Base-by-base conservation (phyloP, 148 eudicot genomes). In the Rhododendron ovatum region DNA sequence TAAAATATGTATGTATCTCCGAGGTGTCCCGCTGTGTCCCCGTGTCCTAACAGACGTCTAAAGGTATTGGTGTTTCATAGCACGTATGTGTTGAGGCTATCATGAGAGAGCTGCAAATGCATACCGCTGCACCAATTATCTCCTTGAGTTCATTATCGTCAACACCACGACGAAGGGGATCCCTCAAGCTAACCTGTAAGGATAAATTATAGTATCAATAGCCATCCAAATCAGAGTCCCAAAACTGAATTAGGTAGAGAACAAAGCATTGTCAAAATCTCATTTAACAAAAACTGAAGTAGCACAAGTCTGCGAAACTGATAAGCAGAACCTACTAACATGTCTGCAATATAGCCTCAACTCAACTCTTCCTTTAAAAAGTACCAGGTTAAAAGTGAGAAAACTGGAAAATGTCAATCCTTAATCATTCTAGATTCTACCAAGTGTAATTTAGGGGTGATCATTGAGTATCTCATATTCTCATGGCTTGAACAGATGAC, bases 121-220 rank as follows among this genome's bases (percentile, higher is more conserved):
- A 51, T 91, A 95, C 99, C 83, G 95, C 94, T 84, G 92, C 94
- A 82, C 95, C 95, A 83, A 96, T 94, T 79, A 95, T 95, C 81
- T 92, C 93, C 88, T 88, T 91, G 39, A 96, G 96, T 78, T 93
- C 94, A 78, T 59, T 84, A 90, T 96, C 98, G 77, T 90, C 92
- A 81, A 88, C 98, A 88, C 98, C 98, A 81, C 82, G 41, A 78
- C 99, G 98, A 81, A 96, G 90, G 33, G 99, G 99, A 84, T 95
- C 99, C 90, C 99, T 95, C 90, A 96, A 88, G 91, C 99, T 95
- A 88, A 96, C 98, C 98, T 95, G 90, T 87, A 81, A 82, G 30
- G 74, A 47, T 24, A 76, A 51, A 73, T 71, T 45, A 17, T 7
- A 15, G 75, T 15, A 80, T 55, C 39, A 67, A 8, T 47, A 39